Evolutionary conservation across 768 basidiomycete genomes (phyloP), one percentile per base, ranked within the genome.

Genomic region (Tubosaeta brunneosetosa): DNA sequence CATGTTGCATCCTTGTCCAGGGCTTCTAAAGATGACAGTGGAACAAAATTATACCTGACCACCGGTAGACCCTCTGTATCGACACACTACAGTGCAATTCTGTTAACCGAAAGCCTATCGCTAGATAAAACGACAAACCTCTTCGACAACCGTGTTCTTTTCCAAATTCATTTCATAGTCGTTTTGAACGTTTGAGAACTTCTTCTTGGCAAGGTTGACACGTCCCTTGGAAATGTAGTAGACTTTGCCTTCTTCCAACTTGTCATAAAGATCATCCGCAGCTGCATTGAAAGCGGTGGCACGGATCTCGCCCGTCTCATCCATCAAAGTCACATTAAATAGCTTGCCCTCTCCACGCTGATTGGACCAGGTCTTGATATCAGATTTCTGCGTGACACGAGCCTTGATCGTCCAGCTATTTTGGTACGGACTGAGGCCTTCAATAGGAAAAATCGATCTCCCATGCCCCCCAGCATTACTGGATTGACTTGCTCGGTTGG

Each of bases 391-490:
- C 12, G 84, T 88, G 45, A 97, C 91, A 38, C 91, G 86, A 27
- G 91, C 95, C 67, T 93, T 94, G 77, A 98, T 95, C 10, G 91
- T 94, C 97, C 97, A 99, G 69, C 91, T 91, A 74, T 95, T 97
- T 71, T 97, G 93, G 62, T 97, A 98, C 9, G 95, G 95, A 64
- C 89, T 94, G 42, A 98, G 80, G 6, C 85, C 88, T 66, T 97
- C 95, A 58, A 99, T 98, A 2, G 94, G 95, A 69, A 85, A 85
- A 31, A 85, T 67, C 12, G 65, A 62, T 36, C 66, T 69, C 25
- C 63, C 61, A 33, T 50, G 41, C 51, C 51, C 61, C 16, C 55
- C 59, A 38, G 51, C 51, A 49, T 59, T n/a, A 17, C 51, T 46
- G 26, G 61, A 45, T 3, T 53, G 64, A 43, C 55, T 13, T 2